Evolutionary conservation across 106 monocot species (phyloP), one percentile per base, ranked within the genome.

Genomic region (Chionographis japonica): DNA sequence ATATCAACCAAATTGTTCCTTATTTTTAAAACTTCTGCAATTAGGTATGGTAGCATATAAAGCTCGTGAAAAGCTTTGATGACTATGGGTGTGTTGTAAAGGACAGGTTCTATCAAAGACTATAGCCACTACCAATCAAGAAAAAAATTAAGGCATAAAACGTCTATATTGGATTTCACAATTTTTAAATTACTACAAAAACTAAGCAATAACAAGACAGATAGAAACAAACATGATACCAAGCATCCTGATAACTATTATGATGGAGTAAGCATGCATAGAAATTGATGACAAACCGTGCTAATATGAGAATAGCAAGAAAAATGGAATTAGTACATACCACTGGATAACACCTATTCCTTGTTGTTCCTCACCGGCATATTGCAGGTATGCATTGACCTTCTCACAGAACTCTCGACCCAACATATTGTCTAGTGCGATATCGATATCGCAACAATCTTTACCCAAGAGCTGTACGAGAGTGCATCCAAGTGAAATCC

Each of bases 391-490:
- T 64, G 83, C 81, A 69, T 89, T 91, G 38, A 95, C 70, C 74
- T 91, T 95, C 20, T 86, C 95, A 58, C 91, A 91, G 52, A 91
- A 95, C 60, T 91, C 86, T 27, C 77, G 74, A 12, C 95, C 95
- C 74, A 86, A 63, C 91, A 95, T 95, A 52, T 91, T 79, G 57
- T 95, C 88, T 68, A 95, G 65, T n/a, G 95, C 95, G 52, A 95
- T 91, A 68, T 95, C 95, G 51, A 95, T 95, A 70, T 95, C 95
- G 60, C 86, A 80, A 51, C 91, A 88, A 63, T 95, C 91, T 65
- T 83, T 88, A 12, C 88, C 86, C 42, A 95, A 65, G 3, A 95
- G 88, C 88, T 91, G 79, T 16, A 69, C 16, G 9, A 37, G 14
- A 37, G 59, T 4, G 14, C 52, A 35, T 54, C 15, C 7, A 12